Base-by-base conservation (phyloP, 768 basidiomycete genomes). In the Pleurotus platypus region DNA sequence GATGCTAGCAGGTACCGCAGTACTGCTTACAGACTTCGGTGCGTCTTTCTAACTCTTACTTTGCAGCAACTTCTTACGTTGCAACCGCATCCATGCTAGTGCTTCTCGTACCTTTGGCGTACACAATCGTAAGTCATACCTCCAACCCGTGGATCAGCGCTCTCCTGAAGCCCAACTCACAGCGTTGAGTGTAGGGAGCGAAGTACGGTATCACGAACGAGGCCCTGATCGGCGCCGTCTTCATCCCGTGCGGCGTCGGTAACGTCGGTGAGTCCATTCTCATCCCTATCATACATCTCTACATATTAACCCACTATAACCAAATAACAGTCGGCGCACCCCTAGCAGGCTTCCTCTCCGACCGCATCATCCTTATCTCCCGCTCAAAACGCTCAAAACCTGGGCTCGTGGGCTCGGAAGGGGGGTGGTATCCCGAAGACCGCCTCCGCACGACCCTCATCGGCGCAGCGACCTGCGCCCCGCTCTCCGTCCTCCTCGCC, bases 351-450 rank as follows among this genome's bases (percentile, higher is more conserved):
- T 64, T 65, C 5, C 53, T 83, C 0, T 80, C 82, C 0, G 82
- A 84, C 61, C 26, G 55, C 9, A 63, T 71, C 0, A 66, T 84
- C 13, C 65, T 70, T 24, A 63, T 63, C 22, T 79, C 75, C 66
- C 73, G 73, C 27, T 64, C 70, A 56, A 60, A 63, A 2, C 74
- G 80, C 37, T 26, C 24, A 26, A 6, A 26, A 26, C 5, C 24
- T 5, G 24, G 24, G 24, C 5, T 1, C 24, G 24, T 5, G 24
- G 24, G 5, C 5, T 5, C 24, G 24, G 68, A 67, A 0, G 79
- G 79, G 1, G 60, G 67, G 3, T 81, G 78, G 80, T 69, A 73
- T 3, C 80, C 83, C 0, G 81, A 84, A 62, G 82, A 82, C 57
- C 72, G 82, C 4, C 72, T 83, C 38, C 72, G 77, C 11, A 79